Evolutionary conservation across 1,284 basidiomycete genomes (phyloP), one percentile per base, ranked within the genome.

Genomic region (Naganishia albida): DNA sequence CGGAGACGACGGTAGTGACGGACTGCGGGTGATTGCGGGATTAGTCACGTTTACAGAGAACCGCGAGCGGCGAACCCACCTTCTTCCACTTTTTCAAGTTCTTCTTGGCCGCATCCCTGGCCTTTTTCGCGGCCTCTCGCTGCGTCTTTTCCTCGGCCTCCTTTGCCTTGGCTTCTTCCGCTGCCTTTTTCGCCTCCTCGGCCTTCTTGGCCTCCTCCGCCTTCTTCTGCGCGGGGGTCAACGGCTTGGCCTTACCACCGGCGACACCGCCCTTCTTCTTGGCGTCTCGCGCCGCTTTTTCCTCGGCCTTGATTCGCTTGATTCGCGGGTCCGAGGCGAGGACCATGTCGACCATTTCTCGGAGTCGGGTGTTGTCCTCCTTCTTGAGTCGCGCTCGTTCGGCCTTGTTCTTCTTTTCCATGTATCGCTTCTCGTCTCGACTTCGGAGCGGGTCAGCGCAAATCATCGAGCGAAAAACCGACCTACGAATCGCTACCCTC

Each of bases 371-470:
- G 65, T 87, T 98, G 81, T 99, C 96, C 75, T 97, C 96, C 85
- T 97, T 98, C 85, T 99, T 99, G 80, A 93, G 85, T 65, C 92
- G 86, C 2, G 92, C 89, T 51, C 96, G 92, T 81, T 99, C 96
- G 25, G 90, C 83, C 80, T 96, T 95, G 87, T 99, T 99, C 86
- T 99, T 99, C 85, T 98, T 98, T 82, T 99, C 96, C 7, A 91
- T 93, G 82, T 94, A 97, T 49, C 96, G 90, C 82, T 99, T 98
- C 78, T 99, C 94, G 78, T 98, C 95, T 70, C 96, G 95, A 77
- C 90, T 91, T 69, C 8, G 18, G 43, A 39, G 25, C n/a, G 34
- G 34, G 34, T 20, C 30, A 42, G 46, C 28, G 39, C 16, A 25
- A 30, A 15, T n/a, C 49, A 3, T 26, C 16, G 12, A 13, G 16